These are phyloP conservation scores for Arctostaphylos glauca DNA, from an alignment of 148 eudicot species.

Conservation along the genomic window DNA sequence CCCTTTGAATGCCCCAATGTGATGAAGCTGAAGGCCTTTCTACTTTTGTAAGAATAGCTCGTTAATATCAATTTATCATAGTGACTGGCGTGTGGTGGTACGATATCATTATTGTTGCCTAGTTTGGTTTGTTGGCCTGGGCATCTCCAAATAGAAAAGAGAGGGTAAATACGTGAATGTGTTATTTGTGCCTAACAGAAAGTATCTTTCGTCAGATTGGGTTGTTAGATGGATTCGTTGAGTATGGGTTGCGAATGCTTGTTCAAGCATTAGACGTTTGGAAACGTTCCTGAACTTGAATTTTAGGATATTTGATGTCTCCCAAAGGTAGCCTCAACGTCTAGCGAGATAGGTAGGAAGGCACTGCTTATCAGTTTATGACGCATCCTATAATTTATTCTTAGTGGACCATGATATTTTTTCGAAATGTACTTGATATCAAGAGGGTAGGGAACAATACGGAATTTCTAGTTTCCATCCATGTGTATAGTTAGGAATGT, in stretches of 20 bases:
- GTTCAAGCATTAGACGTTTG: not conserved
- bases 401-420: not conserved
- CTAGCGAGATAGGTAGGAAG: too few relatives aligned
- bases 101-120: not conserved
- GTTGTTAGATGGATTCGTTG: not conserved
- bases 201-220: not conserved
- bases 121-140: not conserved
- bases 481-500: not conserved
- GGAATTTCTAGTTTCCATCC: not conserved
- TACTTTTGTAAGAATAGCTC: not conserved
- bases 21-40: not conserved
- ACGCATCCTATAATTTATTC: not conserved
- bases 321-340: too few relatives aligned
- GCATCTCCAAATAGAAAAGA: not conserved
- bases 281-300: not conserved
- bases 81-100: not conserved
- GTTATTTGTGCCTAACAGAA: not conserved
- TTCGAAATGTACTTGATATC: not conserved
- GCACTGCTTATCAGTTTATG: not conserved
- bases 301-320: not conserved
- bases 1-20: not conserved
- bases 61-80: not conserved
- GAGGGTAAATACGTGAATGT: not conserved
- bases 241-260: not conserved
- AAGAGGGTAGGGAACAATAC: not conserved